Evolutionary conservation across 1,284 basidiomycete species (phyloP), one percentile per base, ranked within the genome.

Genomic region (Trichosporon coremiiforme): DNA sequence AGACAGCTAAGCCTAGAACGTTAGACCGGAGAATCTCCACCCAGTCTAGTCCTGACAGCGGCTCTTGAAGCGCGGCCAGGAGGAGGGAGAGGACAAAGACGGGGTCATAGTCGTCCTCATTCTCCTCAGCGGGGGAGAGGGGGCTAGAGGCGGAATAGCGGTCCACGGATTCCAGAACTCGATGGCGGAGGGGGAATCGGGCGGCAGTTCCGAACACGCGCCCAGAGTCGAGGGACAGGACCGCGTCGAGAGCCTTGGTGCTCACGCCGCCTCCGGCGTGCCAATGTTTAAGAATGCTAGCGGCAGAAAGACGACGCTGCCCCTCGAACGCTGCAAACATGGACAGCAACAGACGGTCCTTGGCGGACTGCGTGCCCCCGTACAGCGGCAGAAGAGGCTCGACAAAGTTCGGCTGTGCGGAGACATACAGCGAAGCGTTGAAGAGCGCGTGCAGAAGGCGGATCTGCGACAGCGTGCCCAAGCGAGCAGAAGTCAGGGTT

Each of bases 1-100:
- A 88, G 22, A 97, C 86, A 1, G 91, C 86, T 41, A 98, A 76
- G 45, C 92, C 89, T 10, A 92, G 86, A 3, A 90, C 86, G 75
- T 96, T 95, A n/a, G 90, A 92, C 69, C 93, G 85, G 78, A 95
- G 89, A 6, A 98, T 80, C 75, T 93, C 89, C 12, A 97, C 90
- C 94, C 94, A 97, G 36, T 87, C 88, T 70, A 91, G 84, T 0
- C 89, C 88, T 0, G 89, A 88, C 0, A 88, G 88, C 13, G 85
- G 86, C 38, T 90, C 88, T 0, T 84, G 80, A 33, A 94, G 83
- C 74, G 89, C 87, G 66, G 90, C 87, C 0, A 87, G 86, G 50
- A 90, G 87, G 12, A 95, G 84, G 7, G 90, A 84, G 38, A 92
- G 82, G 12, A 94, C 81, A 78, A 96, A 93, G 0, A 90, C 81